Percentiles rank a stretch among this genome's conserved stretches.
These are phyloP conservation scores for Trichosanthes cucumerina DNA, from an alignment of 306 rosid species.

Conservation along the genomic window DNA sequence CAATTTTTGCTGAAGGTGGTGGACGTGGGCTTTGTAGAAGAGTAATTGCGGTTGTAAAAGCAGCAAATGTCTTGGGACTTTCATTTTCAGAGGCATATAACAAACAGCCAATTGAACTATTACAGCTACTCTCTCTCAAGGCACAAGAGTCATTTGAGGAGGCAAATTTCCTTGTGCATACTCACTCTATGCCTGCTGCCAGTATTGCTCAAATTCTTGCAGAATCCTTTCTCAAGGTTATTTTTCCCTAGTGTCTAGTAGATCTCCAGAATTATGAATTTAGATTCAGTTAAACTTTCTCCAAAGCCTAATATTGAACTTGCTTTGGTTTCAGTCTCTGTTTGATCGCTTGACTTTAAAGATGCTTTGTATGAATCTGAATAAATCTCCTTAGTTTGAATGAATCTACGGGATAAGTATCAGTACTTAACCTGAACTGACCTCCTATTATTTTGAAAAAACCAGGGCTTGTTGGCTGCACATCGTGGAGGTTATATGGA, in stretches of 20 bases:
- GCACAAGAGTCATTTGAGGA: slow-evolving; percentile 98
- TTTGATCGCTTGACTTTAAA: neutral
- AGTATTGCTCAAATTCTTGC: slow-evolving; percentile 95
- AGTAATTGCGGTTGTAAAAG: slow-evolving; percentile 77
- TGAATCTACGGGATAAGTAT: neutral
- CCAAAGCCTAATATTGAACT: neutral
- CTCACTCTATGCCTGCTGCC: slow-evolving; percentile 83
- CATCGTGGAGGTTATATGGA: slow-evolving; percentile 99
- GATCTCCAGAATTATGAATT: neutral
- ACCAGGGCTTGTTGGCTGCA: slow-evolving; percentile 90
- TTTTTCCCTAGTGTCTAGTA: neutral
- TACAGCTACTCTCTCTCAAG: slow-evolving; percentile 91
- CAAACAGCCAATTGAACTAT: slow-evolving; percentile 83
- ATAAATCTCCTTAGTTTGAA: neutral
- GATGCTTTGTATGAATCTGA: neutral
- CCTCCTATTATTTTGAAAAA: slow-evolving; percentile 7
- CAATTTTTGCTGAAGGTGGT: slow-evolving; percentile 62
- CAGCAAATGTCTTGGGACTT: slow-evolving; percentile 76
- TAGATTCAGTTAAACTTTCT: neutral
- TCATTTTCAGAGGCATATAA: slow-evolving; percentile 74
- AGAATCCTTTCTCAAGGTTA: slow-evolving; percentile 91
- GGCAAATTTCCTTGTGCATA: slow-evolving; percentile 72
- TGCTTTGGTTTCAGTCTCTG: neutral
- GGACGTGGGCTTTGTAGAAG: slow-evolving; percentile 88
- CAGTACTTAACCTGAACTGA: neutral